Evolutionary conservation across 2,329 filamentous ascomycete species (phyloP).

Genomic region (Calonectria ilicicola): DNA sequence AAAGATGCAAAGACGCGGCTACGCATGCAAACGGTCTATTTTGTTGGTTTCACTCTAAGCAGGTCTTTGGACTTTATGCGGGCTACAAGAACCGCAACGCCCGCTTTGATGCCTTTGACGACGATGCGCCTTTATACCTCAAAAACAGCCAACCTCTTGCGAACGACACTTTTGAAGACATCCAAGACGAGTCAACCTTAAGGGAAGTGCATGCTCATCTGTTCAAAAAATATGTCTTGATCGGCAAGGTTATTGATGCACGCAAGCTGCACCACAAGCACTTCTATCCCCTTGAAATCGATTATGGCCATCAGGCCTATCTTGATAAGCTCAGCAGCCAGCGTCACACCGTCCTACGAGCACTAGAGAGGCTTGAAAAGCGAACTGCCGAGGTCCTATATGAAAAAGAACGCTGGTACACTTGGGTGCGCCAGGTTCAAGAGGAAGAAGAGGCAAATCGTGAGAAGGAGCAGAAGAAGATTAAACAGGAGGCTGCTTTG

Average conservation of each 20-base stretch:
- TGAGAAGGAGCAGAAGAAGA: slow-evolving; percentile 45
- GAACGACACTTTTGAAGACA: slow-evolving; percentile 35
- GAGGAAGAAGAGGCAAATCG: slow-evolving; percentile 38
- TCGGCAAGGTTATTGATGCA: slow-evolving; percentile 40
- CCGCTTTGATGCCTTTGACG: slow-evolving; percentile 33
- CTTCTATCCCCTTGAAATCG: slow-evolving; percentile 38
- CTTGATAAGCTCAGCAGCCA: slow-evolving; percentile 41
- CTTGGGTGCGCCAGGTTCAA: slow-evolving; percentile 40
- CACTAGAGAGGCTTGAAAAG: slow-evolving; percentile 31
- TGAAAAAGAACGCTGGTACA: slow-evolving; percentile 39
- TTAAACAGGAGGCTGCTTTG: slow-evolving; percentile 43
- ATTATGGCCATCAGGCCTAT: slow-evolving; percentile 43
- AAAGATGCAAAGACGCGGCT: slow-evolving; percentile 72
- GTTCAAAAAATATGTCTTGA: slow-evolving; percentile 35
- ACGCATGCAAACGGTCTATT: slow-evolving; percentile 40
- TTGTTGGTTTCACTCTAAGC: slow-evolving; percentile 40
- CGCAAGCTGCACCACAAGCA: slow-evolving; percentile 41
- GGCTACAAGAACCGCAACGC: slow-evolving; percentile 44
- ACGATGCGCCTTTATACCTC: slow-evolving; percentile 27
- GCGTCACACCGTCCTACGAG: slow-evolving; percentile 31
- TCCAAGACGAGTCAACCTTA: slow-evolving; percentile 26
- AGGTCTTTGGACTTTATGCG: slow-evolving; percentile 38
- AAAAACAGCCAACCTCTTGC: slow-evolving; percentile 29
- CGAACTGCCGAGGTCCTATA: slow-evolving; percentile 35
- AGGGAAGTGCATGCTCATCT: slow-evolving; percentile 35